These are phyloP conservation scores for Zopfia rhizophila DNA, from an alignment of 2,329 filamentous ascomycete species.

Conservation along the genomic window DNA sequence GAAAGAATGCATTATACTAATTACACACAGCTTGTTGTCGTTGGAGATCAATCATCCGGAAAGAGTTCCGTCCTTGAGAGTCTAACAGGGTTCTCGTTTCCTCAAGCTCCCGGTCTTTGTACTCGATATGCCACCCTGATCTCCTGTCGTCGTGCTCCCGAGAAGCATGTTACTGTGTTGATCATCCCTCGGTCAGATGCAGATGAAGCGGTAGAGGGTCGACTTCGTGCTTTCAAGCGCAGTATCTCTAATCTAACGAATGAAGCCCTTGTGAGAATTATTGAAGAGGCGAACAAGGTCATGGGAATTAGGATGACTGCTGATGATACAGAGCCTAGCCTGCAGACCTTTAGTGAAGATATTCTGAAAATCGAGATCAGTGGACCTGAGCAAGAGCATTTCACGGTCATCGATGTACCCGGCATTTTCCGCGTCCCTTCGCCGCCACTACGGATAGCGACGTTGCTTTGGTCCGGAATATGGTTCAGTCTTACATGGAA, in stretches of 20 bases:
- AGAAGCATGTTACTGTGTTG: too few species aligned
- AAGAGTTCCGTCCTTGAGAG: constrained; percentile 47
- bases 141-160: too few species aligned
- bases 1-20: too few species aligned
- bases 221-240: constrained; percentile 36
- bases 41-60: constrained; percentile 55
- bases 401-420: constrained; percentile 57
- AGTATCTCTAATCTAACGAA: constrained; percentile 27
- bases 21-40: constrained; percentile 17
- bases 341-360: constrained; percentile 46
- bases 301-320: constrained; percentile 9
- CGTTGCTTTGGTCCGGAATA: constrained; percentile 21
- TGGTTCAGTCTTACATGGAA: constrained; percentile 30
- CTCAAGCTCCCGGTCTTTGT: constrained; percentile 47
- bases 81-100: constrained; percentile 52
- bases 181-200: too few species aligned
- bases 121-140: too few species aligned
- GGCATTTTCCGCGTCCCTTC: constrained; percentile 49
- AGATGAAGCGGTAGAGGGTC: too few species aligned
- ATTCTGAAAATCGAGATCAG: too few species aligned
- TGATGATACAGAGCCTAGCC: constrained; percentile 10
- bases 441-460: constrained; percentile 20
- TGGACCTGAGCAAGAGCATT: too few species aligned
- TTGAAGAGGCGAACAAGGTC: too few species aligned
- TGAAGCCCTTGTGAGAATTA: constrained; percentile 3